Base-by-base conservation (phyloP, 441 rosid species). In the Pelargonium australe region DNA sequence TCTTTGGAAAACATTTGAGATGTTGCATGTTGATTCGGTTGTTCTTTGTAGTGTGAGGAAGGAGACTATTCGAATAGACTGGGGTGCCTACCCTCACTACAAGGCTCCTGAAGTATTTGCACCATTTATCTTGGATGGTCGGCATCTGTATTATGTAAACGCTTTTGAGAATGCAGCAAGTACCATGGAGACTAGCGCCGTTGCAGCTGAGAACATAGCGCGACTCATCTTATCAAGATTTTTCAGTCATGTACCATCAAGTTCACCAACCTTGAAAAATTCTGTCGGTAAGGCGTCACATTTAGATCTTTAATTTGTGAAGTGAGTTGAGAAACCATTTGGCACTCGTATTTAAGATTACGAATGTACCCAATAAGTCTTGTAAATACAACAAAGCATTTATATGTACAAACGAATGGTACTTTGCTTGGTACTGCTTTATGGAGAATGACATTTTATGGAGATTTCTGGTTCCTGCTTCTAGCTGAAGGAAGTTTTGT, bases 61-160 rank as follows among this genome's bases (percentile, higher is more conserved):
- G 76, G 90, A 89, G 75, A 89, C 92, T 0, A 16, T 85, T 70
- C 81, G 79, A 45, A 87, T 91, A 68, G 64, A 91, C 76, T 94
- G 98, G 96, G 96, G 83, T 5, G 98, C 98, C n/a, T 94, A 94
- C 81, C 98, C 98, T 4, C 86, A 82, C 75, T 91, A 86, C 74
- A 73, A 80, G n/a, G 93, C 96, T 4, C 96, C 96, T 1, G 93
- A 91, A 80, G 87, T 81, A 20, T 93, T 88, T 37, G 95, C 98
- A 17, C 98, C 95, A 0, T 85, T 93, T 77, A 65, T 91, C 62
- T 78, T 94, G 78, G 98, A 94, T 1, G 89, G 85, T 47, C 70
- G 69, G 72, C 89, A 91, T 67, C 63, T 94, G 77, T 94, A 93
- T 84, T 93, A 91, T 45, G 87, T 85, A 65, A 91, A 93, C 68